Evolutionary conservation across 1,139 yeast species (phyloP), one percentile per base, ranked within the genome.

Genomic region (Suhomyces coccinellae): DNA sequence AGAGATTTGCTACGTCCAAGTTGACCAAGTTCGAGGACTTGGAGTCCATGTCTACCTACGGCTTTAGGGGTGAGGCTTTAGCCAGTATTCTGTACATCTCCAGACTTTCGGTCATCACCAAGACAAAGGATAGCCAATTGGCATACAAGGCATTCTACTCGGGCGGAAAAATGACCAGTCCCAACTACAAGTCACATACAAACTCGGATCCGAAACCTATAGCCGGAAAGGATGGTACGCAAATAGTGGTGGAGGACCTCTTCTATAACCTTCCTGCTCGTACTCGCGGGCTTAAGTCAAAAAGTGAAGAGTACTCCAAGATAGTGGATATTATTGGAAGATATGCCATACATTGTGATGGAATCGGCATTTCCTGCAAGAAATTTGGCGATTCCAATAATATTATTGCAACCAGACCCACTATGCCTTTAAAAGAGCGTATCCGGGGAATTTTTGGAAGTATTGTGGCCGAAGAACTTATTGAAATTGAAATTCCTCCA

Each of bases 211-310:
- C 95, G 0, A 78, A 78, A 51, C 90, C 97, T 0, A 75, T 80
- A 1, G 99, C 99, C 0, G 98, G 98, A 0, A 84, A 80, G 49
- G 77, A 75, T 38, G 99, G 99, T 0, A 93, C 99, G 0, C 90
- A 85, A 50, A 79, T 95, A 33, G 66, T 78, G 0, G 96, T 90
- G 6, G 97, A 90, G 59, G 97, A 93, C 60, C 69, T 95, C 48
- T 95, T 95, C 59, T 95, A 85, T 66, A 95, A 93, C 58, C 80
- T 86, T 24, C 96, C 97, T 0, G 80, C 96, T 0, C 75, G 99
- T 44, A 64, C 85, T 33, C 72, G 85, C 41, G 79, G 95, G 0
- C 66, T 91, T 44, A 74, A 76, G 49, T 77, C 87, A 0, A 75
- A 85, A 22, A 75, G 75, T 50, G 97, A 89, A 16, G 99, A 93